Conservation (phyloP, 2,329 filamentous ascomycete species). For the Colletotrichum sp. region DNA sequence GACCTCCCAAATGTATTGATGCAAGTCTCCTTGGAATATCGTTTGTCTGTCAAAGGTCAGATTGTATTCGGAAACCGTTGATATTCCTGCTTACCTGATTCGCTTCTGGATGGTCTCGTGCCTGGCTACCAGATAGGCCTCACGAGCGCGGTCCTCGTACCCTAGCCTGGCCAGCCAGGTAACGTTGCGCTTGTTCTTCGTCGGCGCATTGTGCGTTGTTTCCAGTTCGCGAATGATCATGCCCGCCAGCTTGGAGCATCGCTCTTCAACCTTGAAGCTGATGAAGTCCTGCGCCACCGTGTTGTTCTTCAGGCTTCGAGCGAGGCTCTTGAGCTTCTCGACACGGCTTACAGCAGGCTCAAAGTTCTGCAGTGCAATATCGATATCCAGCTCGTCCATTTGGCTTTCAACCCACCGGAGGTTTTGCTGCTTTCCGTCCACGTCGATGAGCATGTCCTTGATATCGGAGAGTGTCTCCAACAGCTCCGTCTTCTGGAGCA, state of each 20-base stretch:
- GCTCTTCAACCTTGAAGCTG: slow-evolving; percentile 86
- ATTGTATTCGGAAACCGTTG: neutral
- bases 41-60: slow-evolving; percentile 68
- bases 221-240: slow-evolving; percentile 80
- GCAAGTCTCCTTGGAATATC: slow-evolving; percentile 92
- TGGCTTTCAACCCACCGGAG: slow-evolving; percentile 94
- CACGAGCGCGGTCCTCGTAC: slow-evolving; percentile 87
- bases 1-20: slow-evolving; percentile 91
- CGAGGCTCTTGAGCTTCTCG: slow-evolving; percentile 82
- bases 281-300: slow-evolving; percentile 90
- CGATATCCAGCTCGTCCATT: slow-evolving; percentile 94
- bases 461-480: slow-evolving; percentile 79
- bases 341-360: slow-evolving; percentile 84
- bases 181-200: slow-evolving; percentile 80
- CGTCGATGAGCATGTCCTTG: slow-evolving; percentile 90
- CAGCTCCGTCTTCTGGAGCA: slow-evolving; percentile 80
- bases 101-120: slow-evolving; percentile 80
- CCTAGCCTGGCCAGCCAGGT: slow-evolving; percentile 85
- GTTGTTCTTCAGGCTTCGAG: slow-evolving; percentile 83
- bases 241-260: slow-evolving; percentile 76
- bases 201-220: slow-evolving; percentile 77
- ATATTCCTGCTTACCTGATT: slow-evolving; percentile 65
- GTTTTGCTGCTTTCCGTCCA: slow-evolving; percentile 96
- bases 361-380: slow-evolving; percentile 89
- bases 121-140: slow-evolving; percentile 83